These are phyloP conservation scores for Diphasiastrum complanatum DNA, from an alignment of 83 land plant genomes.

Conservation along the genomic window DNA sequence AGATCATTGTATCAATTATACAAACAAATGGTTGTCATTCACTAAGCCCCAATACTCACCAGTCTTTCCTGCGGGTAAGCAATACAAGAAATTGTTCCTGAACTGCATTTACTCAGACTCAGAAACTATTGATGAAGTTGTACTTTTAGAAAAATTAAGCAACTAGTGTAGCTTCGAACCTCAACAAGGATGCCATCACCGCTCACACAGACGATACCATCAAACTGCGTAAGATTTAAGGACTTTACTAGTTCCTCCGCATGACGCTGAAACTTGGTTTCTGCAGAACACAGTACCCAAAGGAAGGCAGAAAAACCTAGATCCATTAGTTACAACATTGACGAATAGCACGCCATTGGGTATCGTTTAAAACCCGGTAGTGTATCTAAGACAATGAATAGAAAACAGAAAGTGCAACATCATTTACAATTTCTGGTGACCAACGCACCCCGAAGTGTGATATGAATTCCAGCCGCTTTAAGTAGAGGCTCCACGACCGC, in stretches of 20 bases:
- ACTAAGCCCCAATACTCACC: too few relatives aligned
- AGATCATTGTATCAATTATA: too few relatives aligned
- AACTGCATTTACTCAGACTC: too few relatives aligned
- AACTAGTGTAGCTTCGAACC: slow-evolving; percentile 36
- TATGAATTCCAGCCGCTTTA: slow-evolving; percentile 50
- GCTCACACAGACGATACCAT: slow-evolving; percentile 89
- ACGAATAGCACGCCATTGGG: background rate
- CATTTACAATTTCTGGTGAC: too few relatives aligned
- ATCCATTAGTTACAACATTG: too few relatives aligned
- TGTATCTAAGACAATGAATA: background rate
- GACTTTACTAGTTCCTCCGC: slow-evolving; percentile 60
- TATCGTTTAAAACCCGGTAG: background rate
- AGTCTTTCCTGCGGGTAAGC: too few relatives aligned
- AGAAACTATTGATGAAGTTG: too few relatives aligned
- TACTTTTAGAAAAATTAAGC: too few relatives aligned
- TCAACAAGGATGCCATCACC: slow-evolving; percentile 91
- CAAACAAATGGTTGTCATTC: too few relatives aligned
- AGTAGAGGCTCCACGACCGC: slow-evolving; percentile 60
- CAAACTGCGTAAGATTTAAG: slow-evolving; percentile 63
- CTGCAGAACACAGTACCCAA: slow-evolving; percentile 28
- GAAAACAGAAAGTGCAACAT: background rate
- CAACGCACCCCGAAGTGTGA: slow-evolving; percentile 52
- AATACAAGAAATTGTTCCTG: too few relatives aligned
- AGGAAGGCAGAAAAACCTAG: background rate
- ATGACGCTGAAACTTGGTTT: slow-evolving; percentile 64